Base-by-base conservation (phyloP, 768 basidiomycete genomes). In the Terana coerulea region DNA sequence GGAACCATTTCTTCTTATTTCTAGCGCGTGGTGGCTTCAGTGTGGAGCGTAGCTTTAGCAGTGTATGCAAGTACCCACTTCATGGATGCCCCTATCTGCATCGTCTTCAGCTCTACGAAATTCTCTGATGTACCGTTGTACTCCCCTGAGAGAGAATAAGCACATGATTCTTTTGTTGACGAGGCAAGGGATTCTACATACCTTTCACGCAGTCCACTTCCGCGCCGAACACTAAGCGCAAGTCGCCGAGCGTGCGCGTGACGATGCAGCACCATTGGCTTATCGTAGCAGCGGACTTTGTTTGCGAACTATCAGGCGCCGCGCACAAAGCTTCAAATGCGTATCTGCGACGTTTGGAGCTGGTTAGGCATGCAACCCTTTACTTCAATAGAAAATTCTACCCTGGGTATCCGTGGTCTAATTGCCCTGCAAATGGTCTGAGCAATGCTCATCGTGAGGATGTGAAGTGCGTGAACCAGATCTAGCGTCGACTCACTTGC, bases 201-300 rank as follows among this genome's bases (percentile, higher is more conserved):
- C 52, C 46, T 28, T 28, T 39, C 15, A 42, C 33, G 35, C 52
- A 53, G 28, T 53, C 52, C 8, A 53, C 52, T 28, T 53, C 52
- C 3, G 28, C 52, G 3, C 37, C 52, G 28, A 48, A 49, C 5
- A 53, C 46, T 3, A 53, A 25, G 11, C 33, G 34, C 14, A 53
- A 31, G 30, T 41, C 29, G 25, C 52, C 47, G 9, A 53, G 30
- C 6, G 17, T 39, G 12, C 52, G 52, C 10, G 33, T 22, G n/a
- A 39, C 46, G 19, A 53, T 31, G 35, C 46, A 47, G 15, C n/a
- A 17, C 52, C 46, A 53, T 31, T 12, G 29, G 30, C 41, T 43
- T 17, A 52, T 25, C 6, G 12, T 14, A 9, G 36, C 41, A 21
- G 17, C 28, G 12, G 21, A 8, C n/a, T 12, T 17, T 17, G 22